phyloP scores from a whole-genome alignment of 2,329 filamentous ascomycete species.

The Alternaria panax region DNA sequence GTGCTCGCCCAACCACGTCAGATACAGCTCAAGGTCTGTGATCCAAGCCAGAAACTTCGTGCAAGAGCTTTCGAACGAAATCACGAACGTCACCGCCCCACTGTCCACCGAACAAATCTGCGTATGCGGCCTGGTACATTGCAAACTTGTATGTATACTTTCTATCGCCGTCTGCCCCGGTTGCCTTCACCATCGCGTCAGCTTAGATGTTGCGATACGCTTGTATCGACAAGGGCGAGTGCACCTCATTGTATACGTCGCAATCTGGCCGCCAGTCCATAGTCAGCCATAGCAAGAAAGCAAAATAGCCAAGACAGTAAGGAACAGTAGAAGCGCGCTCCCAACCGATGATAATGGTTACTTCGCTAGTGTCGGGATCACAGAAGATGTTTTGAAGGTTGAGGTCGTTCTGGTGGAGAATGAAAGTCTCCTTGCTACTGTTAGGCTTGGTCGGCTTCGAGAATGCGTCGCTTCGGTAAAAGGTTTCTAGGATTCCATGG shows the following conservation, averaged over 20 bases:
- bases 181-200: background rate
- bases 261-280: background rate
- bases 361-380: background rate
- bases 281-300: background rate
- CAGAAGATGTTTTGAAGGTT: background rate
- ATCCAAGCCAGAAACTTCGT: background rate
- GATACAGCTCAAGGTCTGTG: background rate
- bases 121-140: background rate
- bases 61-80: background rate
- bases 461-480: background rate
- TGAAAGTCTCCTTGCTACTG: background rate
- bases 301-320: background rate
- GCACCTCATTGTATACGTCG: background rate
- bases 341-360: background rate
- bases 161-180: background rate
- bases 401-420: background rate
- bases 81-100: background rate
- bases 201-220: background rate
- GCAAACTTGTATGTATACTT: background rate
- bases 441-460: background rate
- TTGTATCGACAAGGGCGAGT: background rate
- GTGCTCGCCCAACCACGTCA: background rate
- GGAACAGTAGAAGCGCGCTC: background rate
- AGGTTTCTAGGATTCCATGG: background rate
- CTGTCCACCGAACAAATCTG: background rate